phyloP scores from a whole-genome alignment of 108 stramenopile species.

The Cyclostephanos tholiformis region DNA sequence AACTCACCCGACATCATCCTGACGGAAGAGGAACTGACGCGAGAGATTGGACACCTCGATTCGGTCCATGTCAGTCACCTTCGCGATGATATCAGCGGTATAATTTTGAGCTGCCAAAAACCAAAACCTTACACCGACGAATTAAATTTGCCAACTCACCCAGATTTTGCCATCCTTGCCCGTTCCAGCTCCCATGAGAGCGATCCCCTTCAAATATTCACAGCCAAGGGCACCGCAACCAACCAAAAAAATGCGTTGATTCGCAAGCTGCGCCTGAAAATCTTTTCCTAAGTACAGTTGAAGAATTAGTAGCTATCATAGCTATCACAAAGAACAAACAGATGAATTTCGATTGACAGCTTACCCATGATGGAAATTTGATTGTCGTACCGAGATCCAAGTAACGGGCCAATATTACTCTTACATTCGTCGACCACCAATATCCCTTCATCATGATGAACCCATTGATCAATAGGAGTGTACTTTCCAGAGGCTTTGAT shows the following conservation, averaged over 20 bases:
- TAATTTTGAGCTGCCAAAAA: neutral
- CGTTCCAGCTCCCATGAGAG: slow-evolving; percentile 75
- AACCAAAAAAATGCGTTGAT: slow-evolving; percentile 79
- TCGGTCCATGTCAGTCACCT: slow-evolving; percentile 87
- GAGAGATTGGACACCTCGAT: slow-evolving; percentile 87
- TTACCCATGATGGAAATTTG: slow-evolving; percentile 72
- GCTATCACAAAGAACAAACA: too few relatives aligned
- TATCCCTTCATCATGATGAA: slow-evolving; percentile 55
- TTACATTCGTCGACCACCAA: slow-evolving; percentile 62
- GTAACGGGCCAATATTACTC: slow-evolving; percentile 48
- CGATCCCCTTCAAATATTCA: slow-evolving; percentile 89
- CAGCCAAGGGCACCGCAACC: slow-evolving; percentile 90
- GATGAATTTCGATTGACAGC: too few relatives aligned
- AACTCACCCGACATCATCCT: slow-evolving; percentile 75
- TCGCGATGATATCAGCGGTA: neutral
- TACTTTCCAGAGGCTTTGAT: slow-evolving; percentile 88
- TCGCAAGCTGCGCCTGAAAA: slow-evolving; percentile 65
- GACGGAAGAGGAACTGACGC: slow-evolving; percentile 87
- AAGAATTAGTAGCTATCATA: too few relatives aligned
- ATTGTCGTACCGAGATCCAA: slow-evolving; percentile 73
- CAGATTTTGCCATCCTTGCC: slow-evolving; percentile 69
- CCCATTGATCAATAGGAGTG: slow-evolving; percentile 79
- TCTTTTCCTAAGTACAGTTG: slow-evolving; percentile 2
- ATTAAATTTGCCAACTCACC: slow-evolving; percentile 18
- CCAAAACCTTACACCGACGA: neutral